Base-by-base conservation (phyloP, 345 rosid genomes). In the Adansonia digitata region DNA sequence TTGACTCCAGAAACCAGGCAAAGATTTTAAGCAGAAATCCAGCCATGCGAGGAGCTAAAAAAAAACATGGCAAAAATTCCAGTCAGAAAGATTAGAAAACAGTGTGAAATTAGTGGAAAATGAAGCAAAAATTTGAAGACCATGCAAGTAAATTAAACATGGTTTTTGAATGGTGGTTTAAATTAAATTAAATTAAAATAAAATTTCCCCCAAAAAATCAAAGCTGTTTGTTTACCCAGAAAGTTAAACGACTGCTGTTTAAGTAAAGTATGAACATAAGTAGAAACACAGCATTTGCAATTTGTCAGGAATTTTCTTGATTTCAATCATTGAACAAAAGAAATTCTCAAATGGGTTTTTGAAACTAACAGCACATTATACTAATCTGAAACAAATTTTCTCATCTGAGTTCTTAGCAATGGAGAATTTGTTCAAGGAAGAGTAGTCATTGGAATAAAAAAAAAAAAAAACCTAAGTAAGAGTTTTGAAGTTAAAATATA, bases 21-120 rank as follows among this genome's bases (percentile, higher is more conserved):
- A 87, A 88, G 0, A 88, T 48, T 70, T 87, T 88, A 29, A 86
- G 88, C 56, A 88, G 73, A 56, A 91, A 76, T 72, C 95, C 93
- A 9, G 93, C 90, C 96, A 87, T 76, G 22, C 96, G 84, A 10
- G 93, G 96, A 56, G 93, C 93, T 91, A 60, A 57, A 27, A 57
- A 10, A 56, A 26, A 56, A 6, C 0, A 0, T 7, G 13, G 42
- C 27, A 37, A 22, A 74, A 24, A n/a, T n/a, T 31, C 62, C 17
- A 65, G 27, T 26, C 31, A 52, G 52, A 61, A 5, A 26, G 46
- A 60, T 15, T 5, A 18, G 13, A 8, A 22, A n/a, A 45, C 13
- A 3, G 0, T 0, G 1, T 27, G 34, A 57, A n/a, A 27, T 57
- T 27, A 39, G 48, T 22, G 0, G 11, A 57, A 39, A 57, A 49